A percentile compares a stretch with the other conserved stretches of the same genome.
These are phyloP conservation scores for Pycnococcus provasolii DNA, from an alignment of 139 green algal species.

Conservation along the genomic window DNA sequence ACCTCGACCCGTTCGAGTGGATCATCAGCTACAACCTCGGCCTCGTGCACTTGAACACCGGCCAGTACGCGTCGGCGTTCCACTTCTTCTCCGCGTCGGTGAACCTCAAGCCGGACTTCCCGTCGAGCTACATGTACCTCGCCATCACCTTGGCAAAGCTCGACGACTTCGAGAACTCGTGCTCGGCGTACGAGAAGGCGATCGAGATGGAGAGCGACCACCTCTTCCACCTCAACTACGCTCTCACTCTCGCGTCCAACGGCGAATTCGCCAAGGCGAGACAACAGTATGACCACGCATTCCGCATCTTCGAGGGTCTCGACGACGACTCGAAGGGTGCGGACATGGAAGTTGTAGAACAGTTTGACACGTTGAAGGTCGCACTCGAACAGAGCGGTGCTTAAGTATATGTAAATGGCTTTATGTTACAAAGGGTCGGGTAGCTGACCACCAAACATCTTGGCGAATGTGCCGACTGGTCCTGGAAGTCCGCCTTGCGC, in stretches of 20 bases:
- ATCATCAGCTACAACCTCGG: constrained; percentile 71
- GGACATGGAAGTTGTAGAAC: too few species aligned
- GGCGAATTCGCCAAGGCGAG: constrained; percentile 28
- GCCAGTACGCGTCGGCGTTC: constrained; percentile 61
- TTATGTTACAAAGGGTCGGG: too few species aligned
- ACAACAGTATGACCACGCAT: constrained; percentile 17
- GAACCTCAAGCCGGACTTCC: constrained; percentile 64
- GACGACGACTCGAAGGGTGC: too few species aligned
- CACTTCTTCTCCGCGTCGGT: constrained; percentile 62
- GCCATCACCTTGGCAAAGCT: constrained; percentile 42
- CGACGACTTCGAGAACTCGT: constrained; percentile 61
- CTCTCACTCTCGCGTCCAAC: constrained; percentile 44
- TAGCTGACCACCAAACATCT: too few species aligned
- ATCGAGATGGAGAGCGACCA: constrained; percentile 45
- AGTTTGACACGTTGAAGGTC: too few species aligned
- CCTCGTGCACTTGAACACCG: constrained; percentile 47
- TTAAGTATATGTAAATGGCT: too few species aligned
- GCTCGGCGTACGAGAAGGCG: constrained; percentile 54
- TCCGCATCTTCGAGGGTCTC: too few species aligned
- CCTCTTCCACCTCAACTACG: constrained; percentile 66
- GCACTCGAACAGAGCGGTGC: too few species aligned
- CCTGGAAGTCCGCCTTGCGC: too few species aligned
- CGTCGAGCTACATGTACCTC: constrained; percentile 60
- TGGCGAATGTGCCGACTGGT: too few species aligned
- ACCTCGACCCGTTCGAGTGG: constrained; percentile 73